Evolutionary conservation across 1,284 basidiomycete species (phyloP), one percentile per base, ranked within the genome.

Genomic region (Ganoderma lucidum): DNA sequence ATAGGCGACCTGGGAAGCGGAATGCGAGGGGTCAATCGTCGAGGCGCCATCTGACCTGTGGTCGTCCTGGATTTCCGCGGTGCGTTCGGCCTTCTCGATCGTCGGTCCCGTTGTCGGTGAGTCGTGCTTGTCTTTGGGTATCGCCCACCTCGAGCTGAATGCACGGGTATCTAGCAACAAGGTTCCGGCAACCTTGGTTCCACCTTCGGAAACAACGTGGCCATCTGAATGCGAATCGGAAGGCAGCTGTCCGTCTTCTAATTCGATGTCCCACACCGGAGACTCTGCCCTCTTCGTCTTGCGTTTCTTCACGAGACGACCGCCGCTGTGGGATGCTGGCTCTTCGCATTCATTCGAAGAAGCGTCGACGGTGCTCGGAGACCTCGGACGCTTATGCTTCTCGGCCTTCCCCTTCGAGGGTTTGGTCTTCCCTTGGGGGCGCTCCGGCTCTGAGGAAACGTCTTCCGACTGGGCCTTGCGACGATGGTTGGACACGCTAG

Each of bases 181-280:
- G 1, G 78, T 79, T 17, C 70, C 72, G 19, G 56, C 70, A 39
- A n/a, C 63, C 48, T 64, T 70, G 23, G 51, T 68, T 8, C 39
- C 45, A 17, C 10, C 6, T 19, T 48, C 45, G n/a, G 69, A 68
- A 1, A 5, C 28, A 6, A 45, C 59, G 15, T 62, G 62, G 28
- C 39, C 9, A 30, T 56, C 70, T n/a, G 60, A 71, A 42, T 37
- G 67, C 56, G 73, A 71, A 17, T 56, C 70, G 17, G 75, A 71
- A 30, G 72, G 71, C 12, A 78, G 72, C 23, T 67, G 60, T 0
- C 71, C 66, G 8, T 63, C 70, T 8, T 85, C 83, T 15, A 79
- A 74, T 78, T 93, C 92, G 53, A 93, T 91, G 73, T 89, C 89
- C 92, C 91, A 93, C 30, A 88, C 74, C 30, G 87, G 81, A 17